A percentile compares a stretch with the other conserved stretches of the same genome.
Evolutionary conservation across 306 rosid genomes (phyloP).

Genomic region (Dryas drummondii): DNA sequence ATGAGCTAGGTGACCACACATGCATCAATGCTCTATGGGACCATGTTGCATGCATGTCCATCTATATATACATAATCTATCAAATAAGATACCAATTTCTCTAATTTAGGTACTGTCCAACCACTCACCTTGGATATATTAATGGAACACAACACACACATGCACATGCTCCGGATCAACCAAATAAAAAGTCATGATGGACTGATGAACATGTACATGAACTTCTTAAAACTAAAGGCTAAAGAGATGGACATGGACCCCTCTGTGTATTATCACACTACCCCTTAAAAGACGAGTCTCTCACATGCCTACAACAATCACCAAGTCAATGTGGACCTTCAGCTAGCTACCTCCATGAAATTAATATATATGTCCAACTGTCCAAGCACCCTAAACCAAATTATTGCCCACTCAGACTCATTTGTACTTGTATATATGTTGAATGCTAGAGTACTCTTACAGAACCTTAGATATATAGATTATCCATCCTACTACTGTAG

Average conservation of each 20-base stretch:
- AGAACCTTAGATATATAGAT: too few relatives aligned
- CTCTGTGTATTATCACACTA: not conserved
- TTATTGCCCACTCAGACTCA: not conserved
- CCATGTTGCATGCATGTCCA: not conserved
- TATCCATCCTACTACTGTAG: too few relatives aligned
- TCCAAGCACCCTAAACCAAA: not conserved
- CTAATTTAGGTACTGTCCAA: not conserved
- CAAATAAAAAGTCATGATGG: not conserved
- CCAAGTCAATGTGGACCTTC: conserved; percentile 11
- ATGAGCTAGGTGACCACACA: conserved; percentile 34
- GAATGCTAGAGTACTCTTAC: not conserved
- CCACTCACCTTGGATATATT: not conserved
- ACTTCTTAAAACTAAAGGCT: not conserved
- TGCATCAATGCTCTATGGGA: conserved; percentile 4
- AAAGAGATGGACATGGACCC: not conserved
- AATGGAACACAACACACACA: not conserved
- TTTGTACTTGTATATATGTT: not conserved
- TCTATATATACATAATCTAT: not conserved
- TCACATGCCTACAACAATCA: conserved; percentile 24
- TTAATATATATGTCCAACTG: not conserved
- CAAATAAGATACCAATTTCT: too few relatives aligned
- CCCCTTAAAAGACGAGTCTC: conserved; percentile 31
- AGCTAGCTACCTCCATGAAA: not conserved
- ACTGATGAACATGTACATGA: not conserved
- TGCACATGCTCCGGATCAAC: not conserved